These are phyloP conservation scores for Excoecaria agallocha DNA, from an alignment of 345 rosid genomes.

Conservation along the genomic window DNA sequence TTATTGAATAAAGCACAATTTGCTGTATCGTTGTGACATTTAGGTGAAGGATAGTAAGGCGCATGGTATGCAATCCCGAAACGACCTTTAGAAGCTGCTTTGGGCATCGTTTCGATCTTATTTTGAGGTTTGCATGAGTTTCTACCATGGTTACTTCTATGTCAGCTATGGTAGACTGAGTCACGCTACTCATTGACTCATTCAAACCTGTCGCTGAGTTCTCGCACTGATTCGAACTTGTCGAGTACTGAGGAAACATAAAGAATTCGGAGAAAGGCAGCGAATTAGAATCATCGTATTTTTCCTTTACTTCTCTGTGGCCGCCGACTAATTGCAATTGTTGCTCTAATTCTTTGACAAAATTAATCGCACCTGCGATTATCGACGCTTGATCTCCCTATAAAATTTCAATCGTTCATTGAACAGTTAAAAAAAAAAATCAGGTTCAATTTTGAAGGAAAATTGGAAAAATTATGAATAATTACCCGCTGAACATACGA, in stretches of 20 bases:
- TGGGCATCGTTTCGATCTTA: constrained; percentile 62
- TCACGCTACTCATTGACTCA: constrained; percentile 28
- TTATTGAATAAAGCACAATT: constrained; percentile 65
- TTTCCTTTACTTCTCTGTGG: constrained; percentile 30
- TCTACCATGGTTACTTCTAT: constrained; percentile 85
- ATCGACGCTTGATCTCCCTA: constrained; percentile 58
- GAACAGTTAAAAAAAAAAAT: too few species aligned
- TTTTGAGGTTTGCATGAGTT: constrained; percentile 74
- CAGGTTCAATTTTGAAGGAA: background rate
- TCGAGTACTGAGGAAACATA: constrained; percentile 63
- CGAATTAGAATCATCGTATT: constrained; percentile 22
- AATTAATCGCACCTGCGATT: constrained; percentile 50
- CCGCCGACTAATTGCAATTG: constrained; percentile 30
- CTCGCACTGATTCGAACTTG: constrained; percentile 19
- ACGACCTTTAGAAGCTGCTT: constrained; percentile 69
- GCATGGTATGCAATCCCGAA: constrained; percentile 57
- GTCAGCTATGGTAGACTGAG: constrained; percentile 45
- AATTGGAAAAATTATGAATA: background rate
- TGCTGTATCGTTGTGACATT: constrained; percentile 66
- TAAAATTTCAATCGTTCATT: too few species aligned
- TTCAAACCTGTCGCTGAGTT: constrained; percentile 19
- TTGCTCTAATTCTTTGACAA: constrained; percentile 49
- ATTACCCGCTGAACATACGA: constrained; percentile 82
- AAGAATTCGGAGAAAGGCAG: constrained; percentile 59
- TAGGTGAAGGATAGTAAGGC: constrained; percentile 73